Percentiles rank a stretch among this genome's conserved stretches.
These are phyloP conservation scores for Sicyos edulis DNA, from an alignment of 306 rosid genomes.

Conservation along the genomic window DNA sequence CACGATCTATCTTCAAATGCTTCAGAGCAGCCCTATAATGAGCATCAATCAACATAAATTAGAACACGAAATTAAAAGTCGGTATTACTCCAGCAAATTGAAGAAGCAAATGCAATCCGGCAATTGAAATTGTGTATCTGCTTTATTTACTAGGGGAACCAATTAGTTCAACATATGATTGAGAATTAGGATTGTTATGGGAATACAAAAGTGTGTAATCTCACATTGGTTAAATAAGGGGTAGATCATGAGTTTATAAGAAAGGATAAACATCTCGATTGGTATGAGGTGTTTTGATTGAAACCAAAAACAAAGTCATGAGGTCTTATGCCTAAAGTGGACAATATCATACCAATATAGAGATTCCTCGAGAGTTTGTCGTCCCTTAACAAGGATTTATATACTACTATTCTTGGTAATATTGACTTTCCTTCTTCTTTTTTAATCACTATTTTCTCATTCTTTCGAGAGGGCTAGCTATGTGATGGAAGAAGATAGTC, in stretches of 20 bases:
- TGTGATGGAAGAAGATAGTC: not conserved
- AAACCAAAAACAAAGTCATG: too few relatives aligned
- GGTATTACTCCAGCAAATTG: not conserved
- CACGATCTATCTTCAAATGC: conserved; percentile 69
- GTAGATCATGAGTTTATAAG: too few relatives aligned
- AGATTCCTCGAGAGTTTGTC: too few relatives aligned
- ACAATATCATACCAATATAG: too few relatives aligned
- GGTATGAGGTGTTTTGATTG: too few relatives aligned
- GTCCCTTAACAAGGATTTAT: not conserved
- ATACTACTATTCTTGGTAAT: not conserved
- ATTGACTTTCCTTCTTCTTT: not conserved
- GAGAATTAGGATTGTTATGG: not conserved
- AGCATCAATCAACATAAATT: not conserved
- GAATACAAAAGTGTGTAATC: too few relatives aligned
- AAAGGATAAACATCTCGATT: too few relatives aligned
- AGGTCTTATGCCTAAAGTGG: too few relatives aligned
- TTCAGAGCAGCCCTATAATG: conserved; percentile 61
- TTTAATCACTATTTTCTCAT: not conserved
- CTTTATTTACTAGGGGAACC: conserved; percentile 1
- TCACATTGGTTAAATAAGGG: too few relatives aligned
- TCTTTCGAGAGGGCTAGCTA: not conserved
- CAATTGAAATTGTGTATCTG: not conserved
- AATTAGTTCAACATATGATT: not conserved
- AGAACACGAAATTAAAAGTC: not conserved
- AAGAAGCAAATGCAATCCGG: not conserved